These are phyloP conservation scores for Lepidium sativum DNA, from an alignment of 345 rosid genomes.

Conservation along the genomic window DNA sequence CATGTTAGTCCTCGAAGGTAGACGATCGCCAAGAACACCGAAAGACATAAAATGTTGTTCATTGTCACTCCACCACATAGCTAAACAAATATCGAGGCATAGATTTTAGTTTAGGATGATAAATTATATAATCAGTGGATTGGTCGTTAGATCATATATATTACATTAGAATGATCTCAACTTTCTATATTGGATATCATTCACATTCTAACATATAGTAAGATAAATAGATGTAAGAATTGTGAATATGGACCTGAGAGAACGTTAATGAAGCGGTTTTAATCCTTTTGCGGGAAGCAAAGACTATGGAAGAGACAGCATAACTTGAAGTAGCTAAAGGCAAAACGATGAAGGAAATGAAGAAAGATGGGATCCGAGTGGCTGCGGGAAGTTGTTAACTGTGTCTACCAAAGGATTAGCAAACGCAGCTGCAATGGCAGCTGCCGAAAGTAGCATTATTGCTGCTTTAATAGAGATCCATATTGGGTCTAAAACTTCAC, in stretches of 20 bases:
- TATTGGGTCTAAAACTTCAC: constrained; percentile 38
- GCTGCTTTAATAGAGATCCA: constrained; percentile 64
- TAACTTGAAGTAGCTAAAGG: constrained; percentile 96
- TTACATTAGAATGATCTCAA: too few species aligned
- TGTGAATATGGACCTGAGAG: constrained; percentile 54
- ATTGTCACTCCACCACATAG: too few species aligned
- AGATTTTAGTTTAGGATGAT: too few species aligned
- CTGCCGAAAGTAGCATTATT: constrained; percentile 56
- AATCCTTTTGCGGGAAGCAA: constrained; percentile 63
- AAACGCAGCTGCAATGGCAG: constrained; percentile 75
- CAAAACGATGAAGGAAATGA: constrained; percentile 62
- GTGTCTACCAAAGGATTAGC: constrained; percentile 98
- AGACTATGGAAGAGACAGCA: constrained; percentile 85
- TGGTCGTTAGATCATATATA: too few species aligned
- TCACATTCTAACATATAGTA: neutral
- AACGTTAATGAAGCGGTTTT: constrained; percentile 80
- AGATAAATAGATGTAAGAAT: neutral
- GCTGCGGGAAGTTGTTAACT: constrained; percentile 78
- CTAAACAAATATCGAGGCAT: too few species aligned
- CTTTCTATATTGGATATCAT: too few species aligned
- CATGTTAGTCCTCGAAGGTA: too few species aligned
- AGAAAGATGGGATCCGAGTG: constrained; percentile 82
- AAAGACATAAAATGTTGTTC: too few species aligned
- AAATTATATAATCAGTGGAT: too few species aligned
- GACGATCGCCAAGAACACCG: too few species aligned